A percentile compares a stretch with the other conserved stretches of the same genome.
Conservation (phyloP, 2,329 filamentous ascomycete species). For the Fusarium sp. region DNA sequence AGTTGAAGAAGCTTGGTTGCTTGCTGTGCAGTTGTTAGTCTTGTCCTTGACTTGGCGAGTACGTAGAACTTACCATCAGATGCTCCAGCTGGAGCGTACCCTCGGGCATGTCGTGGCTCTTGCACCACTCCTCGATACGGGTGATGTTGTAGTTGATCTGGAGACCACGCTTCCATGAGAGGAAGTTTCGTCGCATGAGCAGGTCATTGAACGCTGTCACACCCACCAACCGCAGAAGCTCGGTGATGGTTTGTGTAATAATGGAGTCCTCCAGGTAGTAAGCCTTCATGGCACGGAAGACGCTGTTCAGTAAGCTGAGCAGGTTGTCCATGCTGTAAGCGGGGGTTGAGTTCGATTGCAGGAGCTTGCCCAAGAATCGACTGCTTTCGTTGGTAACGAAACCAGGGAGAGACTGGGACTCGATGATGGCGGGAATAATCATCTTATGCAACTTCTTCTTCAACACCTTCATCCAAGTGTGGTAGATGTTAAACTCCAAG, state of each 20-base stretch:
- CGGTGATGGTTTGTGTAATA: slow-evolving; percentile 93
- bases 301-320: slow-evolving; percentile 92
- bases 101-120: slow-evolving; percentile 99
- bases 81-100: slow-evolving; percentile 97
- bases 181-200: slow-evolving; percentile 96
- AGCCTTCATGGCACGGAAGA: slow-evolving; percentile 98
- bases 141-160: slow-evolving; percentile 99
- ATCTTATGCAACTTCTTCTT: slow-evolving; percentile 99
- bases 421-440: slow-evolving; percentile 99
- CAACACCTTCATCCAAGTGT: slow-evolving; percentile 99
- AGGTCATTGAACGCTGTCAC: slow-evolving; percentile 99
- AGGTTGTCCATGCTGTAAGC: slow-evolving; percentile 99
- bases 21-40: slow-evolving; percentile 68
- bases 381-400: slow-evolving; percentile 99
- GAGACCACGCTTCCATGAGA: slow-evolving; percentile 98
- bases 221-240: slow-evolving; percentile 90
- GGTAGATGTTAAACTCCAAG: slow-evolving; percentile 99
- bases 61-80: slow-evolving; percentile 76
- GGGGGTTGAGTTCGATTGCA: slow-evolving; percentile 87
- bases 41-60: neutral
- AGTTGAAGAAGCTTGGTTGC: slow-evolving; percentile 97
- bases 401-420: slow-evolving; percentile 96
- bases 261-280: slow-evolving; percentile 98
- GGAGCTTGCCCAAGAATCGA: slow-evolving; percentile 95
- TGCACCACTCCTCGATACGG: slow-evolving; percentile 99